phyloP scores from a whole-genome alignment of 768 basidiomycete genomes.

The Lactarius evosmus region DNA sequence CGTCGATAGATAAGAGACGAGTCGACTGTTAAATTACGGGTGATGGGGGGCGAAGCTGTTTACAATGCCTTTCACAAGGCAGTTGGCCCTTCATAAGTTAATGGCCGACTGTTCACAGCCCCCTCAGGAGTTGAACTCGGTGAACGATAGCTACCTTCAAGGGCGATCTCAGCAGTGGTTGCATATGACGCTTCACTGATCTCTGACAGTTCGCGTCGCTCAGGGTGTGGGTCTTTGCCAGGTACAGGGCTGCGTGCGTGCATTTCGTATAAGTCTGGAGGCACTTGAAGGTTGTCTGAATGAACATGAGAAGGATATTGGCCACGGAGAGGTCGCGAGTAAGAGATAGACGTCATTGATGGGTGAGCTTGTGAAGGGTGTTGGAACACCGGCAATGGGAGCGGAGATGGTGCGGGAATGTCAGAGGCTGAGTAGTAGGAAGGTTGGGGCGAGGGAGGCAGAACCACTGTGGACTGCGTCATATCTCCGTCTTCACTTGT shows the following conservation, averaged over 20 bases:
- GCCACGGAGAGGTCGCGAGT: slow-evolving; percentile 25
- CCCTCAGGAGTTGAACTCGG: slow-evolving; percentile 20
- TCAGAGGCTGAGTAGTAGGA: slow-evolving; percentile 62
- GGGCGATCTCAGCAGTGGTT: slow-evolving; percentile 16
- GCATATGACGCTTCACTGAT: slow-evolving; percentile 26
- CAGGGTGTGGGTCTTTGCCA: neutral
- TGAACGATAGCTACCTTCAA: neutral
- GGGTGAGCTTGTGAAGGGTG: slow-evolving; percentile 33
- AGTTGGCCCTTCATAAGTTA: slow-evolving; percentile 12
- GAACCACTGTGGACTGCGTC: slow-evolving; percentile 18
- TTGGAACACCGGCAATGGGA: slow-evolving; percentile 40
- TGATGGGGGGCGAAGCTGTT: neutral
- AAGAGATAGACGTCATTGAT: slow-evolving; percentile 25
- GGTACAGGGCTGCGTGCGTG: slow-evolving; percentile 33
- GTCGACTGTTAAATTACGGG: slow-evolving; percentile 2
- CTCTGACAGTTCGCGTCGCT: slow-evolving; percentile 8
- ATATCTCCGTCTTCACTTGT: slow-evolving; percentile 1
- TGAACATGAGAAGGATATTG: slow-evolving; percentile 41
- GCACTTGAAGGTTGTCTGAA: slow-evolving; percentile 39
- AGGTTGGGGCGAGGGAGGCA: slow-evolving; percentile 13
- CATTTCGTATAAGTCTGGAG: slow-evolving; percentile 41
- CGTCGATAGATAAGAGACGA: neutral
- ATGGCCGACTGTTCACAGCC: slow-evolving; percentile 25
- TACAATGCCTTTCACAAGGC: slow-evolving; percentile 9
- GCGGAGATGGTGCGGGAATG: slow-evolving; percentile 54